phyloP scores from a whole-genome alignment of 129 eudicot genomes.

The Daucus carota region DNA sequence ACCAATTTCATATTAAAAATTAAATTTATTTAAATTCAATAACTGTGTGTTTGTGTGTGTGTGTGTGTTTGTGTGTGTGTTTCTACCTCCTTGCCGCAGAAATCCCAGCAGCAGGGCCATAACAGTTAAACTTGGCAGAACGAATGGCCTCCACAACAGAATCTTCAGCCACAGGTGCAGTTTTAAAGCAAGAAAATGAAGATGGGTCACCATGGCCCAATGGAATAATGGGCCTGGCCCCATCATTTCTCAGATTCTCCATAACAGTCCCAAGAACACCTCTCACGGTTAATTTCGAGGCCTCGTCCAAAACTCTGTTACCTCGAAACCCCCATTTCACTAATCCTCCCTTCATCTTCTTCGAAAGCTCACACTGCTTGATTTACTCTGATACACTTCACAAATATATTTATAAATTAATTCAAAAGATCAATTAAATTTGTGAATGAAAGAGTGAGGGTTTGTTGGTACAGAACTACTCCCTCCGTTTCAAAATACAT shows the following conservation, averaged over 20 bases:
- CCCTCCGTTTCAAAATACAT: too few species aligned
- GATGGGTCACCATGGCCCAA: constrained; percentile 61
- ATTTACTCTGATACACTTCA: too few species aligned
- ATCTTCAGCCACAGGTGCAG: constrained; percentile 31
- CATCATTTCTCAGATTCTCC: constrained; percentile 19
- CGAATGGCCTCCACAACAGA: constrained; percentile 43
- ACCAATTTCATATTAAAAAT: too few species aligned
- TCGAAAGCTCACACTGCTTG: background rate
- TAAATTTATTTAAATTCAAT: too few species aligned
- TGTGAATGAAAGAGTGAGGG: background rate
- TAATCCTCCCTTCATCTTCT: constrained; percentile 23
- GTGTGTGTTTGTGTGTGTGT: too few species aligned
- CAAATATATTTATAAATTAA: too few species aligned
- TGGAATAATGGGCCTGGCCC: constrained; percentile 30
- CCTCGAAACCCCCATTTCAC: constrained; percentile 34
- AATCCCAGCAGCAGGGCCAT: constrained; percentile 36
- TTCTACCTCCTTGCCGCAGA: constrained; percentile 46
- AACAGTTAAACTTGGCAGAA: constrained; percentile 45
- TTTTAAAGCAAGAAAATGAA: constrained; percentile 35
- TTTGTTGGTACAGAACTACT: background rate
- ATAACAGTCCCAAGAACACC: constrained; percentile 22
- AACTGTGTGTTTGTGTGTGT: too few species aligned
- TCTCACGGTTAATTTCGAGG: constrained; percentile 34
- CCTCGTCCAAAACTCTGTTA: constrained; percentile 26
- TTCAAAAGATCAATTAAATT: background rate